Conservation (phyloP, 2,329 filamentous ascomycete genomes). For the Xylaria sp. region DNA sequence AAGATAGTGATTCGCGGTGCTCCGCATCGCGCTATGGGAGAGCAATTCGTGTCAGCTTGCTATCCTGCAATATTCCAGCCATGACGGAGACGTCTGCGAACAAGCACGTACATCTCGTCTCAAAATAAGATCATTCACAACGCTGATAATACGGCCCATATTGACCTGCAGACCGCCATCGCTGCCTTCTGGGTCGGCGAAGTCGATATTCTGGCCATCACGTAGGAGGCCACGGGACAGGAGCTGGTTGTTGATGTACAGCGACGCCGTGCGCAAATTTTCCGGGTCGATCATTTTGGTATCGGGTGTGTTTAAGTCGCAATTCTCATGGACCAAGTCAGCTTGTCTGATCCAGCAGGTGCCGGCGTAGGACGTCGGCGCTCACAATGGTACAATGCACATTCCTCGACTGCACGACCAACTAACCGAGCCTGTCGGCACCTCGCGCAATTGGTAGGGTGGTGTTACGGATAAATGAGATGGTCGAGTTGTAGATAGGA, state of each 20-base stretch:
- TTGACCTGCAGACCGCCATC: slow-evolving; percentile 69
- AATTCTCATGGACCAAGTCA: neutral
- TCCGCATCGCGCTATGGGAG: slow-evolving; percentile 82
- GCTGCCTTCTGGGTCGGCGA: slow-evolving; percentile 75
- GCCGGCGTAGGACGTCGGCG: neutral
- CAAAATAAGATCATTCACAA: slow-evolving; percentile 92
- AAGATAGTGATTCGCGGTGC: slow-evolving; percentile 83
- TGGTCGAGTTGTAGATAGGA: neutral
- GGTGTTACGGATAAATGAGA: neutral
- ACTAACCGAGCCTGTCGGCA: neutral
- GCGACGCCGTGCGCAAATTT: slow-evolving; percentile 72
- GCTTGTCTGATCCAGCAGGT: neutral
- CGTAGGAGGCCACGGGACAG: slow-evolving; percentile 72
- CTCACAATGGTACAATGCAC: slow-evolving; percentile 20
- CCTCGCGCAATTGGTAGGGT: neutral
- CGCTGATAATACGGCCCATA: slow-evolving; percentile 88
- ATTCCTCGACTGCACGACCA: slow-evolving; percentile 14
- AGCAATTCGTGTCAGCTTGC: slow-evolving; percentile 10
- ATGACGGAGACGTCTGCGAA: neutral
- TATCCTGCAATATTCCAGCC: neutral
- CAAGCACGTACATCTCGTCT: slow-evolving; percentile 78
- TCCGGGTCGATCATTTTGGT: slow-evolving; percentile 61
- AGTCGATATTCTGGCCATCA: slow-evolving; percentile 81
- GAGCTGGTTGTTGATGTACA: slow-evolving; percentile 78
- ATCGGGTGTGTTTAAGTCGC: neutral